Base-by-base conservation (phyloP, 306 rosid species). In the Prunus dulcis region DNA sequence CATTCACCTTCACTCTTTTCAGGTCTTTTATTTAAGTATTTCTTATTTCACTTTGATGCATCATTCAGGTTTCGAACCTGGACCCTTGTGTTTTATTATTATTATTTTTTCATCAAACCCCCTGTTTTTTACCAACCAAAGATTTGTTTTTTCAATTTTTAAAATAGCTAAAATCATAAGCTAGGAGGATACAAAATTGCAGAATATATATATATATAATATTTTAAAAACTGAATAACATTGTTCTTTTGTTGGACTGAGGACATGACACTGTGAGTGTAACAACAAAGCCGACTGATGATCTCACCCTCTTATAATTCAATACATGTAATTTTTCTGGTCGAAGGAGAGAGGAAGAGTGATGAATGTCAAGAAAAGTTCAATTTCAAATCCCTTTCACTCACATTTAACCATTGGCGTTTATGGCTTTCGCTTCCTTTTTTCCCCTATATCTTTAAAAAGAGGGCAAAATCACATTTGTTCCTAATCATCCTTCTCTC, bases 391-490 rank as follows among this genome's bases (percentile, higher is more conserved):
- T 61, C 38, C 49, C 49, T 69, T 50, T 64, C 83, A 80, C 72
- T 75, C 72, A 38, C 76, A 57, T 64, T 71, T 80, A 74, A 30
- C 80, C 63, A 62, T 69, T 60, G 72, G 76, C 52, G 69, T 25
- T 69, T 51, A 64, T 62, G 51, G 67, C 45, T 74, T 76, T 68
- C 47, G 60, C 52, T 74, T 25, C 15, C 30, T 19, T 27, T 38
- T 38, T 38, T 34, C 38, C 41, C 73, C 56, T 64, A 70, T 71
- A 81, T 71, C 56, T 17, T 32, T 46, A 32, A 17, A 43, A 63
- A 41, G 11, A 58, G 32, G 34, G 68, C 64, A 55, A 28, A 62
- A 76, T 6, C 23, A 47, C 45, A 70, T 10, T 45, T 5, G 30
- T 32, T n/a, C 4, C 74, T 66, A 64, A 43, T 75, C 22, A n/a